phyloP scores from a whole-genome alignment of 805 yeast species.

The Wickerhamomyces queroliae region DNA sequence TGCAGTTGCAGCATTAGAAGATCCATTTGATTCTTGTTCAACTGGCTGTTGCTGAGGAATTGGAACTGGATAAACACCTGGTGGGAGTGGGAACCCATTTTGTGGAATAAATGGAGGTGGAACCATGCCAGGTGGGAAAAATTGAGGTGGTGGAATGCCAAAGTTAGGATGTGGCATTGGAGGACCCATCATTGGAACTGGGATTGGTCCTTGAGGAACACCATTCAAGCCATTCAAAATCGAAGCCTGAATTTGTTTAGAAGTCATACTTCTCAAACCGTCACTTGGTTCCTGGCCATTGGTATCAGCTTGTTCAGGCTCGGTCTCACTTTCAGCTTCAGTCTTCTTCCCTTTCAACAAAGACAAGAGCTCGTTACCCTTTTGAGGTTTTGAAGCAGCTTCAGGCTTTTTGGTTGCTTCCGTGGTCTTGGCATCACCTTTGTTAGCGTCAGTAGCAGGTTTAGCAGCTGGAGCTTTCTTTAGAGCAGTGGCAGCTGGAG shows the following conservation, averaged over 20 bases:
- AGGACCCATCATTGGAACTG: conserved; percentile 4
- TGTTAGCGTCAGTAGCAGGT: conserved; percentile 24
- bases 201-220: conserved; percentile 5
- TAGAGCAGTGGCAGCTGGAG: too few species aligned
- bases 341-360: conserved; percentile 33
- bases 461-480: conserved; percentile 44
- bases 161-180: conserved; percentile 10
- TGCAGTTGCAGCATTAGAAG: too few species aligned
- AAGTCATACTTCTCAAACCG: conserved; percentile 5
- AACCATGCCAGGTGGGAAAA: conserved; percentile 13
- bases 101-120: conserved; percentile 14
- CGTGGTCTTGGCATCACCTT: conserved; percentile 28
- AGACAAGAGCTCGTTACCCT: conserved; percentile 34
- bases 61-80: neutral
- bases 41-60: conserved; percentile 3
- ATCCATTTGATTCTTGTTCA: conserved; percentile 2
- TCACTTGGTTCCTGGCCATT: conserved; percentile 26
- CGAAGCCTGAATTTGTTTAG: conserved; percentile 16
- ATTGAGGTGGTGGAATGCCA: conserved; percentile 11
- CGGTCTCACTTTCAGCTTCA: conserved; percentile 8
- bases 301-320: conserved; percentile 17
- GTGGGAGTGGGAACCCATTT: neutral
- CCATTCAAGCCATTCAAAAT: conserved; percentile 25
- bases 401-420: conserved; percentile 12
- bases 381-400: neutral